Percentiles rank a stretch among this genome's conserved stretches.
Evolutionary conservation across 441 rosid genomes (phyloP).

Genomic region (Biscutella laevigata): DNA sequence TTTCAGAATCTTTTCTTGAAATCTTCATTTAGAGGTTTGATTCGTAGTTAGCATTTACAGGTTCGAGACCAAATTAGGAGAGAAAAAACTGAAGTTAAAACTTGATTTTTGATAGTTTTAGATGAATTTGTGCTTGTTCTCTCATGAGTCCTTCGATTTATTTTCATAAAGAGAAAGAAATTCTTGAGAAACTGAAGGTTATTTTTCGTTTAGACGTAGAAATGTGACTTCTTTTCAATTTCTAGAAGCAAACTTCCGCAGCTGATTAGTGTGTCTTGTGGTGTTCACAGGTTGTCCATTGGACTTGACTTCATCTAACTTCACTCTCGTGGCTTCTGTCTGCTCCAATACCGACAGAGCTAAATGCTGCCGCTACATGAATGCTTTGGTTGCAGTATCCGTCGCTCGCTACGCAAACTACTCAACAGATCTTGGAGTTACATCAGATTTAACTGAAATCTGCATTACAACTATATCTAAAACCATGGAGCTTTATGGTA

Average conservation of each 20-base stretch:
- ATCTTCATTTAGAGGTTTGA: background rate
- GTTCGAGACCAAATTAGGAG: background rate
- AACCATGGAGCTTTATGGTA: conserved; percentile 68
- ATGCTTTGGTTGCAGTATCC: conserved; percentile 69
- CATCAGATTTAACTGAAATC: conserved; percentile 38
- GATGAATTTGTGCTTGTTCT: background rate
- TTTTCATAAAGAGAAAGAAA: background rate
- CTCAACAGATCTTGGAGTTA: conserved; percentile 60
- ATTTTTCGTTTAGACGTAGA: no score
- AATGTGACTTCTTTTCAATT: no score
- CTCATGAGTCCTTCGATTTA: background rate
- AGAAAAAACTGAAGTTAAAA: background rate
- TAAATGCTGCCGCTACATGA: conserved; percentile 89
- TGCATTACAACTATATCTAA: conserved; percentile 58
- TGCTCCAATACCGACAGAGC: conserved; percentile 64
- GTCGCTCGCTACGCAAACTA: conserved; percentile 69
- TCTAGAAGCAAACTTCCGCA: background rate
- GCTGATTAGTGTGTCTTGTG: background rate
- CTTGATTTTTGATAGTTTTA: background rate
- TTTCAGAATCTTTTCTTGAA: background rate
- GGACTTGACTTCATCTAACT: conserved; percentile 64
- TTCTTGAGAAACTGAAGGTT: background rate
- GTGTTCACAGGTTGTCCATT: conserved; percentile 67
- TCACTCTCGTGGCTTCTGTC: conserved; percentile 63
- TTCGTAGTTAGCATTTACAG: background rate